phyloP scores from a whole-genome alignment of 495 filamentous ascomycete genomes.

The Neohortaea acidophila region DNA sequence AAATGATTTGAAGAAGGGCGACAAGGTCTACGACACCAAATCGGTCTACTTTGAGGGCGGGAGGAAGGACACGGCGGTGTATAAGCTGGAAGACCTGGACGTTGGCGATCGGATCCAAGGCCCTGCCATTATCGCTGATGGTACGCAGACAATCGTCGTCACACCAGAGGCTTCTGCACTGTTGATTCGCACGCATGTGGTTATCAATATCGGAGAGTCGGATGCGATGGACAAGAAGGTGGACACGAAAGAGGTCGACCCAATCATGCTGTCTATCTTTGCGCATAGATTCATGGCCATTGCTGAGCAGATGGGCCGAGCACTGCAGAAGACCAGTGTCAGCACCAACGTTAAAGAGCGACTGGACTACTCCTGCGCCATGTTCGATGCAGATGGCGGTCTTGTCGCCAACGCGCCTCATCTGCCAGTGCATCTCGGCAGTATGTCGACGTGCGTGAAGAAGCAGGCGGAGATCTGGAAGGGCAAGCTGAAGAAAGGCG shows the following conservation, averaged over 20 bases:
- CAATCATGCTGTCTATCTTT: constrained; percentile 90
- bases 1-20: constrained; percentile 31
- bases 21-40: constrained; percentile 41
- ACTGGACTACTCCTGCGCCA: constrained; percentile 88
- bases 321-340: constrained; percentile 91
- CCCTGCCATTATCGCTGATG: constrained; percentile 83
- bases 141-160: constrained; percentile 90
- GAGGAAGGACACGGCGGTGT: constrained; percentile 67
- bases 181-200: constrained; percentile 57
- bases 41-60: constrained; percentile 61
- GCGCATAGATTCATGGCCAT: constrained; percentile 98
- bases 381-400: constrained; percentile 82
- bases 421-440: constrained; percentile 80
- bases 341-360: constrained; percentile 97
- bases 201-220: constrained; percentile 52
- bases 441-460: constrained; percentile 88
- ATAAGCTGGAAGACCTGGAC: constrained; percentile 60
- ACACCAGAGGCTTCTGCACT: constrained; percentile 61
- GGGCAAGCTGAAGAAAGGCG: constrained; percentile 74
- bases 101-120: constrained; percentile 67
- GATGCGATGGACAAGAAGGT: constrained; percentile 38
- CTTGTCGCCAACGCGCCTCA: constrained; percentile 93
- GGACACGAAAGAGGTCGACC: constrained; percentile 46
- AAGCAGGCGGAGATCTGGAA: constrained; percentile 90
- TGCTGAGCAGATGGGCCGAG: constrained; percentile 93